Conservation (phyloP, 441 rosid species). For the Eutrema salsugineum region DNA sequence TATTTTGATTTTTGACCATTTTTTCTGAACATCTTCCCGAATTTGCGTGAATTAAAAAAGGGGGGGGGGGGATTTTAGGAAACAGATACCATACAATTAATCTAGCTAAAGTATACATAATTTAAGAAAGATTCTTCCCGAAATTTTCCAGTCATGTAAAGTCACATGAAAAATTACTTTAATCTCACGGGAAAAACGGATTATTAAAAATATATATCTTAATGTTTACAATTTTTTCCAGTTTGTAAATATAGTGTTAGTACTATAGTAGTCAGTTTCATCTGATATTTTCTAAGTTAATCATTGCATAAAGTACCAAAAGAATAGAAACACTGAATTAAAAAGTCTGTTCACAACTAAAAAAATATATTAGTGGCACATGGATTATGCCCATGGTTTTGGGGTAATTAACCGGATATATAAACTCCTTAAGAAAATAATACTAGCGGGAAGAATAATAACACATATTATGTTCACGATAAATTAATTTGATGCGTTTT, state of each 20-base stretch:
- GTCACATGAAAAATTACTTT: conserved; percentile 4
- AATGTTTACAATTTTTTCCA: not conserved
- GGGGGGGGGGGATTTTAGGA: no score
- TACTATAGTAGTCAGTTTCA: not conserved
- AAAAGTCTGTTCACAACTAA: not conserved
- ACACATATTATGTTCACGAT: no score
- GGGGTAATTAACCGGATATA: not conserved
- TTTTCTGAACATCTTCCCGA: not conserved
- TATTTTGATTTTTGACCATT: not conserved
- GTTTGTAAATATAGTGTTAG: not conserved
- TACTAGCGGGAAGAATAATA: no score
- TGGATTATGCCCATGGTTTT: not conserved
- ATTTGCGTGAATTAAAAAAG: not conserved
- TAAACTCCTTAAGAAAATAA: not conserved
- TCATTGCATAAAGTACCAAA: not conserved
- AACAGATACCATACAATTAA: no score
- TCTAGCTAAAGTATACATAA: not conserved
- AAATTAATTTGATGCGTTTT: not conserved
- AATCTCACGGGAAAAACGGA: not conserved
- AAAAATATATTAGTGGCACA: not conserved
- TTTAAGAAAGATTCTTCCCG: not conserved
- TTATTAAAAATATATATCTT: not conserved
- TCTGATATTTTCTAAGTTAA: not conserved
- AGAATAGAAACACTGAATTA: no score
- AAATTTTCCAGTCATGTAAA: conserved; percentile 13